Base-by-base conservation (phyloP, 2,329 filamentous ascomycete genomes). In the Fusarium metavorans region DNA sequence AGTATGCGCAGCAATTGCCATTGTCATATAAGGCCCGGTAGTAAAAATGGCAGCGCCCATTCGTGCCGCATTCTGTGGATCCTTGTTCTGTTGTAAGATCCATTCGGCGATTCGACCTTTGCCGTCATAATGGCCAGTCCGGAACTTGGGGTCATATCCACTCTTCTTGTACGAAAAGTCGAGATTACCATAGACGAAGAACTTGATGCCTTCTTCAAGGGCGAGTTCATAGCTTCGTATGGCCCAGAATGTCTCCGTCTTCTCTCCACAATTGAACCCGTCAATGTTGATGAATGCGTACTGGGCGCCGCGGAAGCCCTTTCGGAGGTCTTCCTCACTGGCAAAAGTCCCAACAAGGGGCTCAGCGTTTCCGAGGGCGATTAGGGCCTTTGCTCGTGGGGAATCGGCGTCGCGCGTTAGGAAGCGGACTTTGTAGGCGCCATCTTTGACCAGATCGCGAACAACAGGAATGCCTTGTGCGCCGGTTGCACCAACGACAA, bases 151-250 rank as follows among this genome's bases (percentile, higher is more conserved):
- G 25, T 87, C 80, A 71, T 86, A 89, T 0, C 84, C 85, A 30
- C 82, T 79, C 73, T 87, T 85, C 80, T 88, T 88, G 43, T 84
- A 83, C 0, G 73, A 82, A 66, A 85, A 88, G 70, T 89, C 88
- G 13, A 90, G 79, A 57, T 86, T 87, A 0, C 86, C 86, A 66
- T 85, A 88, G 27, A 85, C 81, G 73, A 87, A 85, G 73, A 86
- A 82, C 75, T 82, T 73, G 52, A 86, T 61, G 0, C 68, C 65
- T 9, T 58, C 61, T 14, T 74, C 72, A 6, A 74, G 35, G 0
- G 71, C 72, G 0, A 74, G 0, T 2, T 74, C 68, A 2, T 74
- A 74, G 0, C 50, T 18, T 1, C 71, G 32, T 0, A 71, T 74
- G 0, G 71, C 66, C 72, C 72, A 74, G 16, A 61, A 74, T 0